phyloP scores from a whole-genome alignment of 2,329 filamentous ascomycete genomes.

The Monilinia laxa region DNA sequence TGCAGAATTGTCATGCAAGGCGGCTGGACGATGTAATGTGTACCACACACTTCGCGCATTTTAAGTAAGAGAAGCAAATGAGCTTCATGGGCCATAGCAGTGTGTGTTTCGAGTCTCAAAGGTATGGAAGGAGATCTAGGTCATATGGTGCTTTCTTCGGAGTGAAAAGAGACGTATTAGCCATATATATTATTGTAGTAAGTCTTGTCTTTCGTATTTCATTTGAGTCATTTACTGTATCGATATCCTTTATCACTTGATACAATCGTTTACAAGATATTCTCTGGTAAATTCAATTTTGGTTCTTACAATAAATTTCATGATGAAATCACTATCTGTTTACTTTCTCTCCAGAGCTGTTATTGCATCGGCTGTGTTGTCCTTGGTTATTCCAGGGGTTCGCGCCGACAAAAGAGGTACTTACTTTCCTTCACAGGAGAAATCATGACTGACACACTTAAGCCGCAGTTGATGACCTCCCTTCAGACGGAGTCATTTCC shows the following conservation, averaged over 20 bases:
- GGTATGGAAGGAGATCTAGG: not conserved
- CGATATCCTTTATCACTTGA: not conserved
- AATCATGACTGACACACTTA: not conserved
- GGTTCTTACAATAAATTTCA: not conserved
- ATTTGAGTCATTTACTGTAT: no score
- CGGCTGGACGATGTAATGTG: not conserved
- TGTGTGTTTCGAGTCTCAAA: not conserved
- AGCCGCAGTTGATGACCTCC: conserved; percentile 12
- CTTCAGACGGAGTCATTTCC: conserved; percentile 17
- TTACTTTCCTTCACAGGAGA: not conserved
- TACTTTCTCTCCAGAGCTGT: conserved; percentile 9
- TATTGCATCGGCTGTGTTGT: not conserved
- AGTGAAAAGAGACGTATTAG: not conserved
- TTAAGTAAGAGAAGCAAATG: not conserved
- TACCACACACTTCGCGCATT: not conserved
- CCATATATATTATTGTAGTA: not conserved
- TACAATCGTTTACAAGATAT: not conserved
- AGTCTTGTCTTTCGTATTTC: not conserved
- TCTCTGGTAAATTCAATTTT: not conserved
- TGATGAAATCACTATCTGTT: conserved; percentile 18
- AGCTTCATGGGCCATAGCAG: not conserved
- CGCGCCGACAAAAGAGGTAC: conserved; percentile 9
- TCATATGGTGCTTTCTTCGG: no score
- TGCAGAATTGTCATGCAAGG: not conserved
- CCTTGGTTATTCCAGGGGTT: not conserved